A percentile compares a stretch with the other conserved stretches of the same genome.
phyloP scores from a whole-genome alignment of 2,329 filamentous ascomycete genomes.

The Cryphonectria naterciae region DNA sequence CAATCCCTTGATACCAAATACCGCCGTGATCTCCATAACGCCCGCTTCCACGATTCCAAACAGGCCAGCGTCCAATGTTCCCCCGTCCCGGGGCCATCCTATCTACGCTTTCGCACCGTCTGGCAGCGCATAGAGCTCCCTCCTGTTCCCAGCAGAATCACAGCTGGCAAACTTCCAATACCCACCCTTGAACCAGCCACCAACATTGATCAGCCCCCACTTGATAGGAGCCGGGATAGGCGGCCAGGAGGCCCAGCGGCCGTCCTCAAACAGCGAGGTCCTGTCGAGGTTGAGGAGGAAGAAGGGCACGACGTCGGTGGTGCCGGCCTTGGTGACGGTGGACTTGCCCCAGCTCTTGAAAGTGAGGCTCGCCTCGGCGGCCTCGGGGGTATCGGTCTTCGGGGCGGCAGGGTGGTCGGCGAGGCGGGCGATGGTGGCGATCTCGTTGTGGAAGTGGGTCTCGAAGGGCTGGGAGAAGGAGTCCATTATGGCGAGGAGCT shows the following conservation, averaged over 20 bases:
- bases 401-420: constrained; percentile 56
- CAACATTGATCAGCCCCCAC: constrained; percentile 64
- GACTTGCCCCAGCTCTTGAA: constrained; percentile 67
- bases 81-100: background rate
- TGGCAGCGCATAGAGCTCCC: constrained; percentile 56
- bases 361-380: constrained; percentile 49
- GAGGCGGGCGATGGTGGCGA: constrained; percentile 54
- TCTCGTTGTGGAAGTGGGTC: constrained; percentile 60
- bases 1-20: background rate
- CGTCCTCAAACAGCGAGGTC: constrained; percentile 56
- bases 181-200: constrained; percentile 57
- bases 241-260: constrained; percentile 65
- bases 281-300: constrained; percentile 67
- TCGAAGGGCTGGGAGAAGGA: constrained; percentile 56
- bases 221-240: constrained; percentile 64
- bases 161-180: constrained; percentile 72
- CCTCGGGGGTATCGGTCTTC: constrained; percentile 48
- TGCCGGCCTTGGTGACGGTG: constrained; percentile 64
- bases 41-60: background rate
- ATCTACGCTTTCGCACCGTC: background rate
- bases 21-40: background rate
- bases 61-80: too few species aligned
- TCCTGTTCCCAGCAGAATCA: constrained; percentile 55
- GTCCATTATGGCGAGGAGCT: constrained; percentile 54
- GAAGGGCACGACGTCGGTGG: constrained; percentile 65